Evolutionary conservation across 2,329 filamentous ascomycete genomes (phyloP).

Genomic region (Aureobasidium zeae): DNA sequence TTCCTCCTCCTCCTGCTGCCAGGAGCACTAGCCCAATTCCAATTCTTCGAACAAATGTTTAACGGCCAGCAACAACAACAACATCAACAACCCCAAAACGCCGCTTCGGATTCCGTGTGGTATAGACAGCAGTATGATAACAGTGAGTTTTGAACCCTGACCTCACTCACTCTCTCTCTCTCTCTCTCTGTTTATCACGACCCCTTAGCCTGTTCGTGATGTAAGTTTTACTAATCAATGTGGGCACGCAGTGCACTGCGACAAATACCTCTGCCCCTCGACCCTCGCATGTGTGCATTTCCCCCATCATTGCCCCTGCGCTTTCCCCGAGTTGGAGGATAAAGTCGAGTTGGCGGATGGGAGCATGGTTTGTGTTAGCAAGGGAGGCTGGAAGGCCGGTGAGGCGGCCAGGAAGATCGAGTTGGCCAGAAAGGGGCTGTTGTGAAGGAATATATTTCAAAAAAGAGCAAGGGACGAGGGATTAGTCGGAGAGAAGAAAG

Average conservation of each 20-base stretch:
- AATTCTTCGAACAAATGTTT: conserved; percentile 99
- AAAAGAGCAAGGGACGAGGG: too few relatives aligned
- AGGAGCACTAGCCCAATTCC: conserved; percentile 73
- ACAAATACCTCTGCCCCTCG: conserved; percentile 88
- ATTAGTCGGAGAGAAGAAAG: too few relatives aligned
- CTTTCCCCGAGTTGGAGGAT: conserved; percentile 58
- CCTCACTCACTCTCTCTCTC: too few relatives aligned
- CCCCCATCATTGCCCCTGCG: conserved; percentile 92
- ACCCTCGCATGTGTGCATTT: conserved; percentile 93
- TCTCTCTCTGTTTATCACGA: too few relatives aligned
- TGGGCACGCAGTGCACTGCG: conserved; percentile 58
- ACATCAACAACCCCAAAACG: conserved; percentile 61
- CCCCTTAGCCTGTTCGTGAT: background rate
- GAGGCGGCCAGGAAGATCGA: conserved; percentile 70
- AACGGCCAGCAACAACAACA: conserved; percentile 50
- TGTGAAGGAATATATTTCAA: too few relatives aligned
- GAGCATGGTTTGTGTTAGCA: conserved; percentile 62
- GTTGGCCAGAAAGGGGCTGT: conserved; percentile 65
- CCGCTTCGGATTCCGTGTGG: conserved; percentile 70
- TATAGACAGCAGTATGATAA: conserved; percentile 64
- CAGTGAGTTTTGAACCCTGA: conserved; percentile 44
- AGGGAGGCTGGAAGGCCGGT: conserved; percentile 62
- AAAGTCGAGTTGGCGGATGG: conserved; percentile 65
- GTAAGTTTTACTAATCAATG: background rate
- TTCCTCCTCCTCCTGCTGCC: conserved; percentile 50